Conservation (phyloP, 2,329 filamentous ascomycete genomes). For the Xylariaceae sp. region DNA sequence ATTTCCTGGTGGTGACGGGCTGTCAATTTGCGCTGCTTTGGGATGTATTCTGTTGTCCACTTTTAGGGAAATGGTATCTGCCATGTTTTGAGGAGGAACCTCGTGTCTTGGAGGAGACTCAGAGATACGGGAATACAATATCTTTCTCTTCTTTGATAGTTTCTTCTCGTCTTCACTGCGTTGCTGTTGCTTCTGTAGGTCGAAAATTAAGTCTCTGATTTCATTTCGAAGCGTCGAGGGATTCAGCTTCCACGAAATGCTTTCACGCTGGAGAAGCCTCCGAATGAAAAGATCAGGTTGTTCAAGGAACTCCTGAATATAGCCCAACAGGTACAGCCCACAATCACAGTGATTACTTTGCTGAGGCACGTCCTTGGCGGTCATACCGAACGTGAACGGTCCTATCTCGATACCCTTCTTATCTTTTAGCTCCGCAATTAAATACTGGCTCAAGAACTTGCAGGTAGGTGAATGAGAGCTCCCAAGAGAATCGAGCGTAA, state of each 20-base stretch:
- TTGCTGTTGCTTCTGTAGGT: constrained; percentile 57
- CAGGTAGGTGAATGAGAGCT: constrained; percentile 59
- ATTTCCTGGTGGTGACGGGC: not conserved
- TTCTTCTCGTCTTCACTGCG: constrained; percentile 35
- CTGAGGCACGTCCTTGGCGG: constrained; percentile 68
- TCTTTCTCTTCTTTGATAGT: not conserved
- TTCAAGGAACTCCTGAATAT: constrained; percentile 75
- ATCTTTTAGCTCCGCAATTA: constrained; percentile 66
- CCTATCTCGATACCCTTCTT: constrained; percentile 43
- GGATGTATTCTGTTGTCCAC: not conserved
- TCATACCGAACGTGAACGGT: constrained; percentile 49
- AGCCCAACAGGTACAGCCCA: constrained; percentile 80
- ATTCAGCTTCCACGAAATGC: constrained; percentile 50
- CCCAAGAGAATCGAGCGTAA: constrained; percentile 86
- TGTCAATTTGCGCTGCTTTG: not conserved
- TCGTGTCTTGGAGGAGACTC: not conserved
- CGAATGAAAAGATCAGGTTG: constrained; percentile 67
- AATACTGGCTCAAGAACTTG: constrained; percentile 68
- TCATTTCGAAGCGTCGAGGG: constrained; percentile 56
- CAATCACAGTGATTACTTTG: constrained; percentile 88
- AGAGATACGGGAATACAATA: constrained; percentile 1
- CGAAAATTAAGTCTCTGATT: constrained; percentile 63
- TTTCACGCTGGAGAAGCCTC: constrained; percentile 60
- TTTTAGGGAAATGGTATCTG: not conserved
- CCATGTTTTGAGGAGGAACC: not conserved